Evolutionary conservation across 75 land plant genomes (phyloP).

Genomic region (Selaginella moellendorffii): DNA sequence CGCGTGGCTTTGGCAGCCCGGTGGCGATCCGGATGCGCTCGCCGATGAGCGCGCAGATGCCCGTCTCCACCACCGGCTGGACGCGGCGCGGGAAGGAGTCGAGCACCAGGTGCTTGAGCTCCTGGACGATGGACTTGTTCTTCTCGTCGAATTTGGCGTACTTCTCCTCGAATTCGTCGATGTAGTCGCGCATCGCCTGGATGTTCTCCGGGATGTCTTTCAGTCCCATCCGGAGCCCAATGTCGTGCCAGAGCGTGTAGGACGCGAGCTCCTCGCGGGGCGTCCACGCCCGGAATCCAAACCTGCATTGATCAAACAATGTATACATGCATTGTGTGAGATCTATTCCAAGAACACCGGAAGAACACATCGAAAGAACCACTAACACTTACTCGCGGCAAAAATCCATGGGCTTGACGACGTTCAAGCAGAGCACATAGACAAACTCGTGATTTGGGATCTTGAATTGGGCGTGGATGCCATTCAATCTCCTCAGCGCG

Average conservation of each 20-base stretch:
- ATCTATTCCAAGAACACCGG: no score
- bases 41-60: neutral
- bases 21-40: neutral
- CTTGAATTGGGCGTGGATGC: slow-evolving; percentile 19
- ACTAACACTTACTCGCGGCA: slow-evolving; percentile 3
- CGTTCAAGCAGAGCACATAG: slow-evolving; percentile 10
- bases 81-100: neutral
- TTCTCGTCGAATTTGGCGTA: neutral
- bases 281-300: slow-evolving; percentile 17
- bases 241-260: slow-evolving; percentile 17
- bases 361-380: neutral
- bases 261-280: slow-evolving; percentile 9
- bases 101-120: neutral
- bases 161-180: neutral
- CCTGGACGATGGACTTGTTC: neutral
- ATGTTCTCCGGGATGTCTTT: slow-evolving; percentile 11
- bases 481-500: slow-evolving; percentile 21
- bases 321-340: no score
- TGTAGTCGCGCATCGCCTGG: neutral
- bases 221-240: slow-evolving; percentile 22
- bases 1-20: neutral
- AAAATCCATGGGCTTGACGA: slow-evolving; percentile 15
- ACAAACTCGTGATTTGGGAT: slow-evolving; percentile 18
- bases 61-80: neutral
- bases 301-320: slow-evolving; percentile 7